Percentiles rank a stretch among this genome's conserved stretches.
Conservation (phyloP, 306 rosid species). For the Cicer yamashitae region DNA sequence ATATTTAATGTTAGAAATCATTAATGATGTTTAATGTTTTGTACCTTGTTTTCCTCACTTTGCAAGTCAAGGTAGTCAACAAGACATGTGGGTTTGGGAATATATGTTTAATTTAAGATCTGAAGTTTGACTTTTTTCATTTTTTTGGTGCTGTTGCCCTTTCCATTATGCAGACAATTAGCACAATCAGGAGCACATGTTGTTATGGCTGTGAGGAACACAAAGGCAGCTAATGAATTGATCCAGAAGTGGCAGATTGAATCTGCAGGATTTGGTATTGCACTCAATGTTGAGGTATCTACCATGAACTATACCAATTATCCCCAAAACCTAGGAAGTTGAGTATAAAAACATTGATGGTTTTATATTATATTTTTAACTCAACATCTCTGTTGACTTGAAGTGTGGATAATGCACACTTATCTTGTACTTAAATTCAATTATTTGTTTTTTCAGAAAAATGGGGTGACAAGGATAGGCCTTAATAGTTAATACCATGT, state of each 20-base stretch:
- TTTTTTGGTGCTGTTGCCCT: neutral
- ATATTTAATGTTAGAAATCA: neutral
- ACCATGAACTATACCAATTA: neutral
- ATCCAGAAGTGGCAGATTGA: slow-evolving; percentile 91
- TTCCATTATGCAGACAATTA: slow-evolving; percentile 73
- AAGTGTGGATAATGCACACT: neutral
- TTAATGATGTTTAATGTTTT: slow-evolving; percentile 11
- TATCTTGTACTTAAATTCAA: neutral
- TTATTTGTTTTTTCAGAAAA: neutral
- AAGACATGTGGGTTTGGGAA: neutral
- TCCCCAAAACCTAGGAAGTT: neutral
- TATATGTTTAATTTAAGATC: slow-evolving; percentile 14
- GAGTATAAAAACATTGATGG: neutral
- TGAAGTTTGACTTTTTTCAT: neutral
- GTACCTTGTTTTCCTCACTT: slow-evolving; percentile 11
- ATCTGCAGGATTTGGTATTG: slow-evolving; percentile 79
- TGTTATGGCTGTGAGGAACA: slow-evolving; percentile 98
- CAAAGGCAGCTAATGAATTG: slow-evolving; percentile 76
- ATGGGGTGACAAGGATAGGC: neutral
- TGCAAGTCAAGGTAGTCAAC: slow-evolving; percentile 13
- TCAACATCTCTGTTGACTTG: neutral
- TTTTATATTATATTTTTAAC: neutral
- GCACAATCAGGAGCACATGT: slow-evolving; percentile 97
- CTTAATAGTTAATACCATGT: neutral
- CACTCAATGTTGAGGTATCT: slow-evolving; percentile 90